Percentiles rank a stretch among this genome's conserved stretches.
Conservation (phyloP, 495 filamentous ascomycete genomes). For the Podospora conica region DNA sequence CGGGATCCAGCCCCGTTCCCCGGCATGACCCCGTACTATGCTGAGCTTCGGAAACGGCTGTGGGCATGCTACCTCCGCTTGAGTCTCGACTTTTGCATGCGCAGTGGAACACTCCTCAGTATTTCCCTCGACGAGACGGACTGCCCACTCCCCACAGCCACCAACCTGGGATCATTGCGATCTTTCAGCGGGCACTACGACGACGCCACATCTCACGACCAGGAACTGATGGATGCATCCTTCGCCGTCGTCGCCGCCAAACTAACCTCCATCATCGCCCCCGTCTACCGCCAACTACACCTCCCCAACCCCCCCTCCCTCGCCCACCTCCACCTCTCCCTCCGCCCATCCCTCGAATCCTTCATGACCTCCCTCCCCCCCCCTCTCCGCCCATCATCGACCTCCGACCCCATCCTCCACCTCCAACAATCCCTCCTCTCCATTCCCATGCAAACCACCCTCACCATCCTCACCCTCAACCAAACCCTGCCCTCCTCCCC, state of each 20-base stretch:
- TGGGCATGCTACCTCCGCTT: constrained; percentile 16
- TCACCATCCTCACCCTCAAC: constrained; percentile 9
- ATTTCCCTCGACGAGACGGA: constrained; percentile 16
- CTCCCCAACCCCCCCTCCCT: constrained; percentile 5
- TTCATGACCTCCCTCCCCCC: constrained; percentile 8
- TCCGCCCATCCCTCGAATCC: constrained; percentile 2
- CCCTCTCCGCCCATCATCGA: background rate
- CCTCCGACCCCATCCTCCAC: constrained; percentile 5
- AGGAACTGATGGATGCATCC: constrained; percentile 3
- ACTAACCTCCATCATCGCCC: constrained; percentile 13
- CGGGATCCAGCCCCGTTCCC: constrained; percentile 14
- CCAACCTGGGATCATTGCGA: constrained; percentile 7
- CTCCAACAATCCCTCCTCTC: constrained; percentile 17
- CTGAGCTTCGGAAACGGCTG: constrained; percentile 17
- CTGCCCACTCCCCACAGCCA: constrained; percentile 12
- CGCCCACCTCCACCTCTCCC: background rate
- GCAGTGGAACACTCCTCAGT: constrained; percentile 19
- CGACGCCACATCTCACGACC: background rate
- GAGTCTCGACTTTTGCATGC: constrained; percentile 18
- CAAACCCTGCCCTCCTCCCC: background rate
- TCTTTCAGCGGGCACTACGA: background rate
- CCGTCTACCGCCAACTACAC: constrained; percentile 14
- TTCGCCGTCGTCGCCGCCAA: constrained; percentile 13
- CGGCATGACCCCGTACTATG: constrained; percentile 14
- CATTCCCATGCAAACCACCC: constrained; percentile 11